phyloP scores from a whole-genome alignment of 2,329 filamentous ascomycete genomes.

The Pseudogymnoascus sp. region DNA sequence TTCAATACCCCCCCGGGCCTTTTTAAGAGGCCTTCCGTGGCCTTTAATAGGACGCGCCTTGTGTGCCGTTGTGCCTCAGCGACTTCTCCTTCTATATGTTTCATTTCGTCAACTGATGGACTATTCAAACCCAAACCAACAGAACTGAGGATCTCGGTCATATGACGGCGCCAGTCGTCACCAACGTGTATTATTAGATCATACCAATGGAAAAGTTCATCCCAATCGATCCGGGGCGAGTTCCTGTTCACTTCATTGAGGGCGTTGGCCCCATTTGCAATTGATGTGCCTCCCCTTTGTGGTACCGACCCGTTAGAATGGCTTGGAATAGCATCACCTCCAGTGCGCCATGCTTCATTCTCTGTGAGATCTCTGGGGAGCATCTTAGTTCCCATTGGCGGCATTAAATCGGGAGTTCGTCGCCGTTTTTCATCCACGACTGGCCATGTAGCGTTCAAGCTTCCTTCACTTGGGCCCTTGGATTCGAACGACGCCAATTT shows the following conservation, averaged over 20 bases:
- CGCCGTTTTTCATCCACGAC: constrained; percentile 29
- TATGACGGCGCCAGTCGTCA: constrained; percentile 52
- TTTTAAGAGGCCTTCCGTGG: constrained; percentile 70
- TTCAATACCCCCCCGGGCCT: constrained; percentile 63
- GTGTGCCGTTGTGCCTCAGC: constrained; percentile 58
- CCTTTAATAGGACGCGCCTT: constrained; percentile 64
- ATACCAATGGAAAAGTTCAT: constrained; percentile 65
- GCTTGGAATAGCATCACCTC: constrained; percentile 37
- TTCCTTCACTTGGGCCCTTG: constrained; percentile 23
- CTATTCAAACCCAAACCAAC: constrained; percentile 13
- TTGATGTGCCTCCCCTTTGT: constrained; percentile 23
- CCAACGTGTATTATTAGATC: constrained; percentile 58
- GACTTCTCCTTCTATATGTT: constrained; percentile 43
- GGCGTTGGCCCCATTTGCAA: neutral
- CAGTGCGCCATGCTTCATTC: constrained; percentile 77
- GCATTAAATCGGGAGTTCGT: constrained; percentile 30
- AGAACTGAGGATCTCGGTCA: constrained; percentile 42
- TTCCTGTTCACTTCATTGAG: constrained; percentile 42
- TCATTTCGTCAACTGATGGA: constrained; percentile 21
- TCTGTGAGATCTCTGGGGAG: constrained; percentile 69
- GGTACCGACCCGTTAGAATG: constrained; percentile 28
- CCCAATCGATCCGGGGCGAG: constrained; percentile 69
- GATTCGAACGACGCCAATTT: constrained; percentile 32
- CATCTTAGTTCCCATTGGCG: constrained; percentile 65
- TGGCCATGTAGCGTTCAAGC: constrained; percentile 17